Conservation (phyloP, 345 rosid species). For the Eutrema heterophyllum region DNA sequence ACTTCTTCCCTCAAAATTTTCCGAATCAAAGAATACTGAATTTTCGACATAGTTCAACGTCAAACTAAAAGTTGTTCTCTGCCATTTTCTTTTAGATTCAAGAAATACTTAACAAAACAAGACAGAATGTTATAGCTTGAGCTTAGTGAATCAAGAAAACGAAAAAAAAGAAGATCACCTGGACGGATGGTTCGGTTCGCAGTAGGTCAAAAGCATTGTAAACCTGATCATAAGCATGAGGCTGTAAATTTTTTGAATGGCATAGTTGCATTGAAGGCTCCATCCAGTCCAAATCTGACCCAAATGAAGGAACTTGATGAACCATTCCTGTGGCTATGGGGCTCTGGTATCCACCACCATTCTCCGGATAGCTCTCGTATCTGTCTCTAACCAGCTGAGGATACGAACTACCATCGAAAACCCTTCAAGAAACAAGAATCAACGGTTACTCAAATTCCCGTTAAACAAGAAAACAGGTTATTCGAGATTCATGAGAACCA, state of each 20-base stretch:
- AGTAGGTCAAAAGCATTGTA: constrained; percentile 72
- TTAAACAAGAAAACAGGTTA: background rate
- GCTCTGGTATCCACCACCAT: constrained; percentile 28
- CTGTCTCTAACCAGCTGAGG: constrained; percentile 51
- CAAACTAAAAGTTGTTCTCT: too few relatives aligned
- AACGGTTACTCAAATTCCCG: background rate
- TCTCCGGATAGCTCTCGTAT: constrained; percentile 35
- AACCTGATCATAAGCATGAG: constrained; percentile 47
- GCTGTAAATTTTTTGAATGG: constrained; percentile 46
- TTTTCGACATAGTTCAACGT: too few relatives aligned
- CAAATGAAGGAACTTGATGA: constrained; percentile 40
- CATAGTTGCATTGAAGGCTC: constrained; percentile 57
- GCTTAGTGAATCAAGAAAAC: background rate
- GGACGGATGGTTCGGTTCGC: constrained; percentile 69
- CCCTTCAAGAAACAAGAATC: constrained; percentile 41
- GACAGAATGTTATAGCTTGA: background rate
- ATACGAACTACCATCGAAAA: constrained; percentile 43
- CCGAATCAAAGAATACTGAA: too few relatives aligned
- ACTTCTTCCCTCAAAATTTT: background rate
- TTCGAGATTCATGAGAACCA: background rate
- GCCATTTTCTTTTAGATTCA: background rate
- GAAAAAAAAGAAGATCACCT: constrained; percentile 40
- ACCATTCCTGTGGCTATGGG: constrained; percentile 30
- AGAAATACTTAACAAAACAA: background rate
- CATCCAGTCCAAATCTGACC: constrained; percentile 62